Percentiles rank a stretch among this genome's conserved stretches.
Evolutionary conservation across 192 early-diverging fungal species (phyloP).

Genomic region (Funneliformis geosporum): DNA sequence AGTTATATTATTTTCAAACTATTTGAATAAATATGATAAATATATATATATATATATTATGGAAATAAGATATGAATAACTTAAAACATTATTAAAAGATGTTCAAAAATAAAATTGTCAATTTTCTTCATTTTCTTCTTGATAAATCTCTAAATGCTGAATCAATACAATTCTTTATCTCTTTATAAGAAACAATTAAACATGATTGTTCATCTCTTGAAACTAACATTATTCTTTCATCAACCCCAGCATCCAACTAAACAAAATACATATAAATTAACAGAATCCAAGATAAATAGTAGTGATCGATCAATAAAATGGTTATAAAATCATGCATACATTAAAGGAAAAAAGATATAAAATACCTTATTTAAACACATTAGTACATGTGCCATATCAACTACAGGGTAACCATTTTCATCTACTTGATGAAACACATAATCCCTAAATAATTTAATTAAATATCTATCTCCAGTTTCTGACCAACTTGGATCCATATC

Average conservation of each 20-base stretch:
- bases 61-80: no score
- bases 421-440: slow-evolving; percentile 98
- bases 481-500: slow-evolving; percentile 92
- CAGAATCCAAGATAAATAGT: no score
- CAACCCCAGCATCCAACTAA: slow-evolving; percentile 91
- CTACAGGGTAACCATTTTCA: slow-evolving; percentile 74
- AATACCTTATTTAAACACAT: slow-evolving; percentile 92
- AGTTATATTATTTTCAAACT: no score
- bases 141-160: slow-evolving; percentile 81
- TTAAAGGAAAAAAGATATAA: not conserved
- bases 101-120: not conserved
- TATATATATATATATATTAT: no score
- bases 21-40: no score
- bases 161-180: slow-evolving; percentile 92
- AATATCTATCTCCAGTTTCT: slow-evolving; percentile 97
- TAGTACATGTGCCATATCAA: slow-evolving; percentile 92
- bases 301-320: no score
- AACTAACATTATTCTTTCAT: slow-evolving; percentile 92
- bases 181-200: slow-evolving; percentile 93
- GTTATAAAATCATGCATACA: no score
- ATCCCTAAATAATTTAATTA: slow-evolving; percentile 97
- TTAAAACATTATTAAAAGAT: no score
- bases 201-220: slow-evolving; percentile 97
- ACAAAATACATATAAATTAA: slow-evolving; percentile 11
- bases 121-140: slow-evolving; percentile 16